Evolutionary conservation across 345 rosid species (phyloP), one percentile per base, ranked within the genome.

Genomic region (Bruguiera parviflora): DNA sequence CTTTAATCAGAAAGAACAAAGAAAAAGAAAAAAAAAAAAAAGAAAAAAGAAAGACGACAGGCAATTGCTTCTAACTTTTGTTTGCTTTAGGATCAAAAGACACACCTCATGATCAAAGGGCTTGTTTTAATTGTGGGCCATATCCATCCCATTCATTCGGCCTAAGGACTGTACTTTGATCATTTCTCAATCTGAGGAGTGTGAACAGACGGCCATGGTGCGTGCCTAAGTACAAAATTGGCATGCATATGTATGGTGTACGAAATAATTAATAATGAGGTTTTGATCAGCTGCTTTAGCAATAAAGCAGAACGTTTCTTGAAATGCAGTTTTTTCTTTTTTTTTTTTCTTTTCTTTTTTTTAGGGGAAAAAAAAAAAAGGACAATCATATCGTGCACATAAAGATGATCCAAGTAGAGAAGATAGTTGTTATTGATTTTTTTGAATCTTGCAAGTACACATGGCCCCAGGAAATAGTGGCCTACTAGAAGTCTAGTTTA

Each of bases 11-110:
- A n/a, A 21, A 24, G 59, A 56, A 21, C n/a, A n/a, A n/a, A n/a
- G n/a, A 7, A 10, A 53, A 24, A 53, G 9, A 22, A 27, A 24
- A 55, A 15, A 20, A 53, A 43, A 68, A 59, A 29, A 68, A 69
- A 73, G 55, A 63, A 61, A 73, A 79, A 79, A 79, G 81, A 77
- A 49, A 25, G 39, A 65, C 27, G 71, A 56, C 64, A 63, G 74
- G 61, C 56, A 56, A 21, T 71, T 64, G 39, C 79, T 67, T 58
- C 53, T 21, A 58, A 63, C 80, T 72, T 81, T 84, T 79, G 61
- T 84, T 82, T 78, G 65, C 73, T 78, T 55, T 68, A 32, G 47
- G 60, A 80, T 77, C 68, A 62, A 85, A 83, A 65, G 84, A 58
- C 62, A 70, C 60, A 43, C 18, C 49, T 43, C 74, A 73, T 24